Evolutionary conservation across 441 rosid genomes (phyloP).

Genomic region (Adansonia rubrostipa): DNA sequence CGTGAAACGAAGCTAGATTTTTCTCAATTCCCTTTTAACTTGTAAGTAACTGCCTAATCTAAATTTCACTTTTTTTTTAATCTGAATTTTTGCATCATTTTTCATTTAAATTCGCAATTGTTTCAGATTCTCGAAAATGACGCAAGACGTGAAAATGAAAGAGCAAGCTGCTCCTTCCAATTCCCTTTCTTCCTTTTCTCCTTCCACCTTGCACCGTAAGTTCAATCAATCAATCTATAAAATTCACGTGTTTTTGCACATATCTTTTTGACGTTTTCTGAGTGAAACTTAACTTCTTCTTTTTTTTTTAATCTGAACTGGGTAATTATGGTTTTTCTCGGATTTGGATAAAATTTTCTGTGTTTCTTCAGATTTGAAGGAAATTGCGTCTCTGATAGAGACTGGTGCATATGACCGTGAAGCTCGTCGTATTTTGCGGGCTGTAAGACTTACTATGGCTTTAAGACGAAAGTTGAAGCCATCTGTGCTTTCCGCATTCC

Average conservation of each 20-base stretch:
- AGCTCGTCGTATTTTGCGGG: conserved; percentile 61
- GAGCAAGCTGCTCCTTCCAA: conserved; percentile 49
- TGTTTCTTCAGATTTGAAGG: conserved; percentile 59
- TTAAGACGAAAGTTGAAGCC: conserved; percentile 52
- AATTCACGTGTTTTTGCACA: not conserved
- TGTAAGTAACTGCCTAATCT: not conserved
- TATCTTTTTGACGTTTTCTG: not conserved
- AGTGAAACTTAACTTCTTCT: not conserved
- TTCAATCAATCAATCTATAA: not conserved
- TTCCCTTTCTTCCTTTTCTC: conserved; percentile 39
- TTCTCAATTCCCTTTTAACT: not conserved
- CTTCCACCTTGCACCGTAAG: conserved; percentile 56
- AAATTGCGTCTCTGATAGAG: conserved; percentile 66
- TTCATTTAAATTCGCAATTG: not conserved
- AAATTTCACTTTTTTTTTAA: not conserved
- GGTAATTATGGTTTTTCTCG: not conserved
- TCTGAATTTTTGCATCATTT: not conserved
- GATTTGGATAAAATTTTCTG: conserved; percentile 16
- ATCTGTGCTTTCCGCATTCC: conserved; percentile 49
- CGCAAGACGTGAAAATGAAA: conserved; percentile 64
- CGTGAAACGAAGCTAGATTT: not conserved
- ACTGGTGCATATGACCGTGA: conserved; percentile 61
- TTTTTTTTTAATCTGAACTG: not conserved
- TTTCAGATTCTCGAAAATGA: conserved; percentile 34
- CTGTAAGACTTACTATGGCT: conserved; percentile 64